These are phyloP conservation scores for Hypoxylon rickii DNA, from an alignment of 495 filamentous ascomycete species.

Conservation along the genomic window DNA sequence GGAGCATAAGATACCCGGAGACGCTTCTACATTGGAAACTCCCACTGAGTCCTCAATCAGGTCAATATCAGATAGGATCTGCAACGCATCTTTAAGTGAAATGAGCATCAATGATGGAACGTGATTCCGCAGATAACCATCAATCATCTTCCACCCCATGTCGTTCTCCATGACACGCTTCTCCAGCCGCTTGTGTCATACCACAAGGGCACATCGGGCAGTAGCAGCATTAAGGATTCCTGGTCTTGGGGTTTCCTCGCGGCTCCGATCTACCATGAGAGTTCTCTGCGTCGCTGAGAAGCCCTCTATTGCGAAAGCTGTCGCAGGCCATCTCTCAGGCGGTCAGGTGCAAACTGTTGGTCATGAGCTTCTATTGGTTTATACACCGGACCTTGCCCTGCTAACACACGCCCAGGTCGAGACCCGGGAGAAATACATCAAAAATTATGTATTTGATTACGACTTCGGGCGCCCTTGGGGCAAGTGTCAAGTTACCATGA, in stretches of 20 bases:
- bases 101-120: slow-evolving; percentile 9
- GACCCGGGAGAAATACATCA: slow-evolving; percentile 74
- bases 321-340: slow-evolving; percentile 84
- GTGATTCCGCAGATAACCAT: not conserved
- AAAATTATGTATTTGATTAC: slow-evolving; percentile 93
- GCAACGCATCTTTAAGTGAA: not conserved
- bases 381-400: not conserved
- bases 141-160: not conserved
- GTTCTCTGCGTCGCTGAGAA: slow-evolving; percentile 97
- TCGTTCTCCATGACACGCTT: slow-evolving; percentile 16
- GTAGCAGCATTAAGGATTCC: not conserved
- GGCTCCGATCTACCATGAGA: slow-evolving; percentile 47
- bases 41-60: too few species aligned
- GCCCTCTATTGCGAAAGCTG: slow-evolving; percentile 92
- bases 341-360: slow-evolving; percentile 71
- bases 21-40: too few species aligned
- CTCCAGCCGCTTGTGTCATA: slow-evolving; percentile 11
- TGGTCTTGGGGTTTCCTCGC: not conserved
- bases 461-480: slow-evolving; percentile 84
- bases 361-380: slow-evolving; percentile 18
- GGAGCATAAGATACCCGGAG: too few species aligned
- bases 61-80: too few species aligned
- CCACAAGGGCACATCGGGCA: slow-evolving; percentile 9
- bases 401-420: slow-evolving; percentile 45
- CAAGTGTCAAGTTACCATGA: slow-evolving; percentile 83